Conservation (phyloP, 345 rosid species). For the Lenwebbia sp. region DNA sequence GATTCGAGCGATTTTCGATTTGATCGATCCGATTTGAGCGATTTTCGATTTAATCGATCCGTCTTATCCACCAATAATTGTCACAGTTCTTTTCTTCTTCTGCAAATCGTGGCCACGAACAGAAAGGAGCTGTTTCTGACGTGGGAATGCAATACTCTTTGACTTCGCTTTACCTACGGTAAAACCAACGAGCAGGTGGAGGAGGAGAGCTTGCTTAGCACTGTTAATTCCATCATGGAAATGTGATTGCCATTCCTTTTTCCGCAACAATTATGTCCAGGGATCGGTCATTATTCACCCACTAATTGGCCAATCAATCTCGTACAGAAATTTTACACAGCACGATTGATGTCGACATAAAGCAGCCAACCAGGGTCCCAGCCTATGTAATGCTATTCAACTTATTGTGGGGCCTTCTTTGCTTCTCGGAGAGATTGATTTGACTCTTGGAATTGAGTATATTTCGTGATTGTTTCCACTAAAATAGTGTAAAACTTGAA, state of each 20-base stretch:
- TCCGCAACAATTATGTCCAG: not conserved
- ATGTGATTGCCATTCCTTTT: not conserved
- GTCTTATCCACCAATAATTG: rapidly evolving
- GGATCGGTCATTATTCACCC: not conserved
- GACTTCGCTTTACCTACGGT: not conserved
- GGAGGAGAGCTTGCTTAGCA: not conserved
- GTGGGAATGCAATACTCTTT: not conserved
- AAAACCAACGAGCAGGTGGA: not conserved
- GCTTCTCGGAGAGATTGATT: not conserved
- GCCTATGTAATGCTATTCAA: not conserved
- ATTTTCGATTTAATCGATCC: too few species aligned
- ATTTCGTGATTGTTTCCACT: not conserved
- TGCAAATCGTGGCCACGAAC: not conserved
- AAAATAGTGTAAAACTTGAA: not conserved
- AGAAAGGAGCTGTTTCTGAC: not conserved
- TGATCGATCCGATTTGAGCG: too few species aligned
- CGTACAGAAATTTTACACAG: not conserved
- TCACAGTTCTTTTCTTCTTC: too few species aligned
- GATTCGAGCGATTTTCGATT: too few species aligned
- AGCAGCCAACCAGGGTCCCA: not conserved
- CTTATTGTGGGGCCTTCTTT: not conserved
- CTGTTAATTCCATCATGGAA: not conserved
- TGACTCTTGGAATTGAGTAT: not conserved
- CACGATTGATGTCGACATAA: not conserved
- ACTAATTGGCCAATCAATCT: not conserved